Conservation (phyloP, 2,329 filamentous ascomycete species). For the Albophoma yamanashiensis region DNA sequence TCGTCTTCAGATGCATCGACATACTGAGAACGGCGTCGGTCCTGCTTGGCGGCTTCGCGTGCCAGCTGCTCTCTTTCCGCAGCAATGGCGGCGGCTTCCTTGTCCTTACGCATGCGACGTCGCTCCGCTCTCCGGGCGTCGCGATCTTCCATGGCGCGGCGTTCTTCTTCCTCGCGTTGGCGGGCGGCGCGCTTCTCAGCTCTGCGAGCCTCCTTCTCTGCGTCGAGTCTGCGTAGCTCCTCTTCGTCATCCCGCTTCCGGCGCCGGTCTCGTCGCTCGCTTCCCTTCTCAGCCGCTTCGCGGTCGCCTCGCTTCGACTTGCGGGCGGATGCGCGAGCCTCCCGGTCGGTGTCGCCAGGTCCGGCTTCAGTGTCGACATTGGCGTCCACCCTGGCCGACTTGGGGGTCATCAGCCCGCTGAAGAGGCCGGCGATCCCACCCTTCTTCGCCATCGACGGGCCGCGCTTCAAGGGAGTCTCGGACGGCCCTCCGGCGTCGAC, state of each 20-base stretch:
- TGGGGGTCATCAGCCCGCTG: constrained; percentile 42
- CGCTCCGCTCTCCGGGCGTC: constrained; percentile 40
- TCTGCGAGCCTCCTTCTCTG: constrained; percentile 49
- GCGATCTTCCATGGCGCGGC: constrained; percentile 35
- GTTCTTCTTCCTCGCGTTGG: constrained; percentile 37
- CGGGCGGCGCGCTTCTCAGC: constrained; percentile 41
- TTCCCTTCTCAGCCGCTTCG: constrained; percentile 24
- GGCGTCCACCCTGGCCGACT: constrained; percentile 32
- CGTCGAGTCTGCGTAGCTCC: constrained; percentile 40
- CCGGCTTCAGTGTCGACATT: constrained; percentile 37
- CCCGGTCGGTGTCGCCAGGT: constrained; percentile 44
- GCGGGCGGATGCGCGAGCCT: constrained; percentile 53
- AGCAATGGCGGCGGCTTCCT: constrained; percentile 31
- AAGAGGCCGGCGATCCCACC: constrained; percentile 51
- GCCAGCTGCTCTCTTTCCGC: constrained; percentile 36
- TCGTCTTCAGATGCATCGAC: constrained; percentile 35
- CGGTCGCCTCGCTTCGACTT: constrained; percentile 44
- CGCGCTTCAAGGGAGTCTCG: constrained; percentile 22
- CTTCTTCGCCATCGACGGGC: constrained; percentile 33
- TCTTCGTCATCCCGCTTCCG: constrained; percentile 46
- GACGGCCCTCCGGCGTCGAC: constrained; percentile 20
- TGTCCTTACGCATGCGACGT: constrained; percentile 36
- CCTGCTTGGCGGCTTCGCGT: constrained; percentile 32
- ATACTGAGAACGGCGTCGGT: constrained; percentile 37
- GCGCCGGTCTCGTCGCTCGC: constrained; percentile 43